Base-by-base conservation (phyloP, 2,329 filamentous ascomycete species). In the Kalaharituber pfeilii region DNA sequence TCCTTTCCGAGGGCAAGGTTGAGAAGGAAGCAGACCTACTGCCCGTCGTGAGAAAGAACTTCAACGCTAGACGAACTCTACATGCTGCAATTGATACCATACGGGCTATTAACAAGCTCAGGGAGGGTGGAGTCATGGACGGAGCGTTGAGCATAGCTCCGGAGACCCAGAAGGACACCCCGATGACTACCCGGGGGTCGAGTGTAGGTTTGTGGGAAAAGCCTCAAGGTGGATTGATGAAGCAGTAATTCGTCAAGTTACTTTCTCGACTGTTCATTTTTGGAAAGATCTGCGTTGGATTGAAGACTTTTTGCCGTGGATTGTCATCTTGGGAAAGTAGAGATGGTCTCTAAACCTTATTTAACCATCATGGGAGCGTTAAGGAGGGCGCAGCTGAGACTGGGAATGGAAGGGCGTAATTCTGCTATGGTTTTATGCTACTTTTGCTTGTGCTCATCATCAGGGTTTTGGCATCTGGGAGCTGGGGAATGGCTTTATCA, bases 21-120 rank as follows among this genome's bases (percentile, higher is more conserved):
- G 66, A 65, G 26, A 67, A 68, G 44, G 72, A 72, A 56, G 74
- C 61, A n/a, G 62, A 83, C 69, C 69, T 83, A 59, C 69, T 83
- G 57, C 80, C 80, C 7, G 78, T 77, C 5, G 79, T 83, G 66
- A 81, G 82, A 74, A 82, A 82, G 75, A 83, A 83, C 70, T 83
- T 83, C 70, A 83, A 83, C 63, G 80, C 80, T 42, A 73, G 80
- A 55, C 72, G 80, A 63, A 83, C 80, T 26, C 70, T 83, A 50
- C 80, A 83, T 63, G 79, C 80, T 28, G 80, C 80, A 54, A 83
- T 83, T 65, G 80, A 83, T 65, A 83, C 80, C 1, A 79, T 83
- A 49, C 73, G 80, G 50, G 80, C 80, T 29, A 83, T 83, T 65
- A 82, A 83, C 68, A 83, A 82, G 69, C 69, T 83, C 49, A 74